Percentiles rank a stretch among this genome's conserved stretches.
Evolutionary conservation across 768 basidiomycete species (phyloP).

Genomic region (Russula sp.): DNA sequence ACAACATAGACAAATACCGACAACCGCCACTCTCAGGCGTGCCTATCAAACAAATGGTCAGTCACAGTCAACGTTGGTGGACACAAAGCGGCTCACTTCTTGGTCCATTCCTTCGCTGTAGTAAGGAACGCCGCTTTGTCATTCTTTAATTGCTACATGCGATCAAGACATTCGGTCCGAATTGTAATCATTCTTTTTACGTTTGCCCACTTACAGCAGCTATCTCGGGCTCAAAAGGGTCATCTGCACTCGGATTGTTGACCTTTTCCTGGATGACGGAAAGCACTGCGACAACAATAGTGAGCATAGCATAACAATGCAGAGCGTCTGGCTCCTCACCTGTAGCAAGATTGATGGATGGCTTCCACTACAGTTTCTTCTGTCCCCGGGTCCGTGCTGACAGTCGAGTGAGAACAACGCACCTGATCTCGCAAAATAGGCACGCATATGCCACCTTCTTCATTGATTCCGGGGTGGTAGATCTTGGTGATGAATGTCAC

Average conservation of each 20-base stretch:
- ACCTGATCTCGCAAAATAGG: constrained; percentile 82
- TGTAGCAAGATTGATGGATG: constrained; percentile 64
- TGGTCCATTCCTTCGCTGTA: constrained; percentile 80
- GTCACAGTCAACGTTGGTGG: neutral
- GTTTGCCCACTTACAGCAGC: constrained; percentile 52
- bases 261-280: constrained; percentile 75
- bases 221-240: constrained; percentile 84
- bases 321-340: constrained; percentile 37
- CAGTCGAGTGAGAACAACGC: constrained; percentile 25
- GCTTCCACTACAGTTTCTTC: constrained; percentile 63
- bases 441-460: constrained; percentile 81
- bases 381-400: constrained; percentile 5
- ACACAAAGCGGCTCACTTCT: constrained; percentile 49
- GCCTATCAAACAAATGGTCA: constrained; percentile 4
- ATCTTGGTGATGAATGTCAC: constrained; percentile 82
- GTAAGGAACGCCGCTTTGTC: constrained; percentile 67
- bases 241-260: constrained; percentile 83
- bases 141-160: constrained; percentile 60
- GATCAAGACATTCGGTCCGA: neutral
- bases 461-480: constrained; percentile 88
- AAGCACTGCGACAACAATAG: constrained; percentile 45
- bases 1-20: neutral
- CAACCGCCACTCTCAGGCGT: constrained; percentile 12
- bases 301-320: neutral
- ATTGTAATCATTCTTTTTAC: neutral